These are phyloP conservation scores for Leptographium radiaticola DNA, from an alignment of 2,329 filamentous ascomycete genomes.

Conservation along the genomic window DNA sequence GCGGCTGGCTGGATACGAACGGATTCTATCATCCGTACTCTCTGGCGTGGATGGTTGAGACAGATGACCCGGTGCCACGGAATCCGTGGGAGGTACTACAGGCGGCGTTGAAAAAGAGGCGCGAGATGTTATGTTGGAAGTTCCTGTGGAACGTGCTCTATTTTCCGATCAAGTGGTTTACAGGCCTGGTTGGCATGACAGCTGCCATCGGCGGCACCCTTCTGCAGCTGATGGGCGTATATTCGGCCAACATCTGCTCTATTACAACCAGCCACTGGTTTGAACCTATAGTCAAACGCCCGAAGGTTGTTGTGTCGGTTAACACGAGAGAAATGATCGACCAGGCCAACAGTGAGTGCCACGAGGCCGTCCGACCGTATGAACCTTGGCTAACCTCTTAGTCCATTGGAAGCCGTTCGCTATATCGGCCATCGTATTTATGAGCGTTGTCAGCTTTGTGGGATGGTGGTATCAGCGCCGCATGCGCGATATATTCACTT, in stretches of 20 bases:
- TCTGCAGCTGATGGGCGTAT: slow-evolving; percentile 17
- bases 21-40: slow-evolving; percentile 13
- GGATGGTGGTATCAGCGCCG: slow-evolving; percentile 18
- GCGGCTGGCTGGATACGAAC: slow-evolving; percentile 12
- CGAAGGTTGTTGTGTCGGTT: slow-evolving; percentile 7
- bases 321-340: slow-evolving; percentile 12
- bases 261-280: slow-evolving; percentile 12
- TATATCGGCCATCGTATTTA: slow-evolving; percentile 14
- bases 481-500: slow-evolving; percentile 14
- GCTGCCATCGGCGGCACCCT: slow-evolving; percentile 13
- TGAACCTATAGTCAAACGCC: slow-evolving; percentile 6
- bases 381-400: background rate
- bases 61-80: background rate
- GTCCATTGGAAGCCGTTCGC: slow-evolving; percentile 13
- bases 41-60: slow-evolving; percentile 7
- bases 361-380: background rate
- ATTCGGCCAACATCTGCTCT: slow-evolving; percentile 12
- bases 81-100: background rate
- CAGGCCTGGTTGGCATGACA: slow-evolving; percentile 29
- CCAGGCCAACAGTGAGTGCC: slow-evolving; percentile 4
- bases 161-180: slow-evolving; percentile 6
- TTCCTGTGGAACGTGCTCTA: slow-evolving; percentile 13
- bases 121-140: slow-evolving; percentile 1
- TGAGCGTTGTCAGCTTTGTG: slow-evolving; percentile 13
- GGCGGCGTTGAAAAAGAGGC: background rate